These are phyloP conservation scores for Pistacia atlantica DNA, from an alignment of 345 rosid genomes.

Conservation along the genomic window DNA sequence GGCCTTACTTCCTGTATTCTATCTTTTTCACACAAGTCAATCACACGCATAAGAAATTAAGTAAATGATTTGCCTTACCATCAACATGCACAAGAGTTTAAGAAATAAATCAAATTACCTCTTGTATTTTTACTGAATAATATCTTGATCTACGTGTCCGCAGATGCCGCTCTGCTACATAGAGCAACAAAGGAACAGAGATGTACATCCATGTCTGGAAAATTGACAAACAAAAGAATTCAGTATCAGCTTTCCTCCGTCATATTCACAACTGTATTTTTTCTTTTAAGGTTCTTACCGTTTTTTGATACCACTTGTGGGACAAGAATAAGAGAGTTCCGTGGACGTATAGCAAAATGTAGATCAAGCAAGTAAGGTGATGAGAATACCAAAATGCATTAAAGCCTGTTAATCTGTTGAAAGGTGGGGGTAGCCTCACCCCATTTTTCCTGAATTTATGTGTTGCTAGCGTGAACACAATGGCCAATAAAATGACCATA, in stretches of 20 bases:
- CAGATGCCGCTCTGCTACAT: conserved; percentile 68
- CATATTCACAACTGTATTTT: neutral
- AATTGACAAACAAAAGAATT: conserved; percentile 17
- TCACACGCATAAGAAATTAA: neutral
- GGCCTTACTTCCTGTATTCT: neutral
- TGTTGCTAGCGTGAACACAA: conserved; percentile 77
- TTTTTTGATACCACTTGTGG: conserved; percentile 68
- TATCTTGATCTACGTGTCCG: conserved; percentile 80
- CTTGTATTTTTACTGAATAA: conserved; percentile 66
- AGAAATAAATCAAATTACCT: conserved; percentile 43
- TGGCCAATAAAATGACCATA: conserved; percentile 67
- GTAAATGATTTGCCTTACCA: no score
- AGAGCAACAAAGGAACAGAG: conserved; percentile 74
- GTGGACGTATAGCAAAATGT: conserved; percentile 72
- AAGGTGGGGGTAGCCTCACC: conserved; percentile 75
- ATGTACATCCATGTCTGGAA: conserved; percentile 97
- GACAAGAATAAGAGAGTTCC: conserved; percentile 73
- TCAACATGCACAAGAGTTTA: neutral
- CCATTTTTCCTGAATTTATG: conserved; percentile 60
- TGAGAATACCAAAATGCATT: conserved; percentile 99
- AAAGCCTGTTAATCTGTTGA: conserved; percentile 84
- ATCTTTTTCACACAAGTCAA: neutral
- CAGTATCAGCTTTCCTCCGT: conserved; percentile 5
- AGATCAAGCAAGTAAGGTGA: conserved; percentile 81
- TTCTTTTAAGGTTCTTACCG: conserved; percentile 51